Evolutionary conservation across 2,329 filamentous ascomycete species (phyloP).

Genomic region (Claviceps digitariae): DNA sequence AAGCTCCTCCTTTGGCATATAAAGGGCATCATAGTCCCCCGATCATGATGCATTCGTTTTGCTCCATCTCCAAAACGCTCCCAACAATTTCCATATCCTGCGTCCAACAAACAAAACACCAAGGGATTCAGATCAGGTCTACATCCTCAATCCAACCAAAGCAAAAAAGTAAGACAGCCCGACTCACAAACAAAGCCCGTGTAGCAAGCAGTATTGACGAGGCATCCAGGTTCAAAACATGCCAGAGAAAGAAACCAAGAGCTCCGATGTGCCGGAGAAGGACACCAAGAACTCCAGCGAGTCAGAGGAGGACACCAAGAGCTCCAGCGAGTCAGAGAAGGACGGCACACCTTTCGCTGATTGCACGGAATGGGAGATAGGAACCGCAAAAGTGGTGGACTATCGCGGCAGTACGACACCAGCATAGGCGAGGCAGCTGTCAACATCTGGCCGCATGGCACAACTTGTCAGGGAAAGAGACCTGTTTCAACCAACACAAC

Average conservation of each 20-base stretch:
- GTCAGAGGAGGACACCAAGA: neutral
- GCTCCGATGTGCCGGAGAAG: neutral
- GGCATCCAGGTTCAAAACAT: neutral
- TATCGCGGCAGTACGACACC: neutral
- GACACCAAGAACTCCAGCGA: too few relatives aligned
- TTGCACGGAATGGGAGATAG: neutral
- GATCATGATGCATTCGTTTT: neutral
- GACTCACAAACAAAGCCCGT: neutral
- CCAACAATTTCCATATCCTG: neutral
- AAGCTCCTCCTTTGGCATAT: neutral
- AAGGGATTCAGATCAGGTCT: neutral
- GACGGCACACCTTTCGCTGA: neutral
- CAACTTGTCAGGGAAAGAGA: neutral
- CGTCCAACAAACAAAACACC: neutral
- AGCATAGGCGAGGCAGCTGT: neutral
- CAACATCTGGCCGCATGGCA: neutral
- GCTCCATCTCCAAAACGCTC: neutral
- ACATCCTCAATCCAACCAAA: neutral
- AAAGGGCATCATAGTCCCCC: neutral
- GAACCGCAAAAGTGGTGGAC: neutral
- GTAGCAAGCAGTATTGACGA: neutral
- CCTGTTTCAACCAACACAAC: neutral
- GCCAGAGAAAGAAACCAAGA: neutral
- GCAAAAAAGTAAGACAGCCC: neutral
- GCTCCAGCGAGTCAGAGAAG: neutral